These are phyloP conservation scores for Aspergillus homomorphus DNA, from an alignment of 495 filamentous ascomycete species.

Conservation along the genomic window DNA sequence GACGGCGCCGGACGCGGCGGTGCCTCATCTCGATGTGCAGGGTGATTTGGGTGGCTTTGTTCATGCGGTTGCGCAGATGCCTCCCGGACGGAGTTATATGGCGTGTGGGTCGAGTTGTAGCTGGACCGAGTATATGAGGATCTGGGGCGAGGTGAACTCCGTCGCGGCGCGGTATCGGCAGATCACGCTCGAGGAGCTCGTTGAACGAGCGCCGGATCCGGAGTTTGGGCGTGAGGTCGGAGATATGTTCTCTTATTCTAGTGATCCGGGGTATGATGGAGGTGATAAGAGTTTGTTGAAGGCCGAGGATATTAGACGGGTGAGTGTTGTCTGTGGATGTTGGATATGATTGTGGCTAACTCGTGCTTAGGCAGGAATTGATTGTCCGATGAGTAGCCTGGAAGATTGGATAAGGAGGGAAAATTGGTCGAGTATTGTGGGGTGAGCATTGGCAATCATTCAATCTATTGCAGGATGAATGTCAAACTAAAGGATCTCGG, in stretches of 20 bases:
- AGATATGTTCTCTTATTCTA: conserved; percentile 37
- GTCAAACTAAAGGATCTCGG: no score
- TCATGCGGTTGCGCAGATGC: conserved; percentile 42
- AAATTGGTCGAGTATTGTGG: conserved; percentile 19
- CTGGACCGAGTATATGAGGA: conserved; percentile 31
- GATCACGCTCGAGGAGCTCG: conserved; percentile 34
- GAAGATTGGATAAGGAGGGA: conserved; percentile 20
- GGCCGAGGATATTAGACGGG: conserved; percentile 39
- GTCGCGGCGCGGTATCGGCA: conserved; percentile 28
- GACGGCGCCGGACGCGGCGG: conserved; percentile 20
- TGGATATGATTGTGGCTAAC: background rate
- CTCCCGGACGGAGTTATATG: conserved; percentile 41
- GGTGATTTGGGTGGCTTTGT: conserved; percentile 40
- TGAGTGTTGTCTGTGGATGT: conserved; percentile 8
- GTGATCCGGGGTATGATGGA: conserved; percentile 40
- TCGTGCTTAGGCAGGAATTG: conserved; percentile 15
- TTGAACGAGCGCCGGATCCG: conserved; percentile 25
- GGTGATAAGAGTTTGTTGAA: conserved; percentile 30
- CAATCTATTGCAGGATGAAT: no score
- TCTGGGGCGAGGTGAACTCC: conserved; percentile 30
- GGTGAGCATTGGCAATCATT: background rate
- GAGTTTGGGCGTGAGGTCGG: conserved; percentile 35
- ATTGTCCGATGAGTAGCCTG: conserved; percentile 22
- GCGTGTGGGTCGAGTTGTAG: conserved; percentile 32
- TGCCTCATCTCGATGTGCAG: conserved; percentile 40